Percentiles rank a stretch among this genome's conserved stretches.
phyloP scores from a whole-genome alignment of 768 basidiomycete genomes.

The Lactarius quietus region DNA sequence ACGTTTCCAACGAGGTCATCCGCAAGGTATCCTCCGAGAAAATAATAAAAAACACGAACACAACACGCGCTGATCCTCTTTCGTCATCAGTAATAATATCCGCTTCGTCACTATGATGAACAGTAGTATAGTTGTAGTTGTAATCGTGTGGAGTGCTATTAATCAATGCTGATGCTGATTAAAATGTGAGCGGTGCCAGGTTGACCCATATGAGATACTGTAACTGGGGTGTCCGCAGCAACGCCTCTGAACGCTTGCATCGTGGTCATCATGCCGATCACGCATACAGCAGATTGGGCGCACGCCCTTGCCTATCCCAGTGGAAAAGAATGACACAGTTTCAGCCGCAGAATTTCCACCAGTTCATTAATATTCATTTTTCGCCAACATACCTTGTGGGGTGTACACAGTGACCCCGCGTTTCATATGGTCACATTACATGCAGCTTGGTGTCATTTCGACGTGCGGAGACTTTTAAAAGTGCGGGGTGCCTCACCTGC shows the following conservation, averaged over 20 bases:
- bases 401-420: neutral
- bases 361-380: neutral
- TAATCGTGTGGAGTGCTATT: neutral
- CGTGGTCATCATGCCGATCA: conserved; percentile 16
- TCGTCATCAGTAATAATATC: neutral
- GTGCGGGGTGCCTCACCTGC: neutral
- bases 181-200: neutral
- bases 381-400: neutral
- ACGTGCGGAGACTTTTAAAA: neutral
- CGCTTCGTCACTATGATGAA: neutral
- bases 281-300: neutral
- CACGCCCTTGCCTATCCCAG: conserved; percentile 5
- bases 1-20: conserved; percentile 10
- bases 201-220: neutral
- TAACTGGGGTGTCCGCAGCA: neutral
- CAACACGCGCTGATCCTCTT: conserved; percentile 18
- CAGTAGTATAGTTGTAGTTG: conserved; percentile 2
- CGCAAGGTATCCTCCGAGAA: conserved; percentile 2
- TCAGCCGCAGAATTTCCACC: conserved; percentile 11
- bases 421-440: neutral
- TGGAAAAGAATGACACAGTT: neutral
- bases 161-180: conserved; percentile 1
- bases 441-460: neutral
- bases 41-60: conserved; percentile 3
- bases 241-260: conserved; percentile 4